Evolutionary conservation across 2,329 filamentous ascomycete species (phyloP).

Genomic region (Pyrenochaeta sp.): DNA sequence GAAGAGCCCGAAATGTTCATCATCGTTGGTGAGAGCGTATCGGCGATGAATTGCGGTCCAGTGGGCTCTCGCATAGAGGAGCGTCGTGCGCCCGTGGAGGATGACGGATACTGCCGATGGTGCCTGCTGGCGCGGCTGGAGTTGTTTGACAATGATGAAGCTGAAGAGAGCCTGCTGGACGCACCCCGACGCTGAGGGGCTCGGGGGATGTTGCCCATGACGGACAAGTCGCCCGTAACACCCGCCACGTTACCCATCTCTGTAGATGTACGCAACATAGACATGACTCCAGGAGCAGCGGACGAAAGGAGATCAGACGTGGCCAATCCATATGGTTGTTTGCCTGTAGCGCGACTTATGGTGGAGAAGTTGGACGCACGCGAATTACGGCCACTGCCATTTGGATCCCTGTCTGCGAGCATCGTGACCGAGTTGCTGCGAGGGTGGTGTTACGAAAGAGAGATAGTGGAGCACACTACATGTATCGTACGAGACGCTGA

Average conservation of each 20-base stretch:
- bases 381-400: constrained; percentile 57
- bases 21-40: constrained; percentile 46
- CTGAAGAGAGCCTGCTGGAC: constrained; percentile 50
- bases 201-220: constrained; percentile 50
- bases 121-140: constrained; percentile 50
- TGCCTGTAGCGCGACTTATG: constrained; percentile 44
- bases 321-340: constrained; percentile 31
- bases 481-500: constrained; percentile 1
- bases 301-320: constrained; percentile 45
- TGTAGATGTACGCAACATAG: constrained; percentile 60
- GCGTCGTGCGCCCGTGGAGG: constrained; percentile 50
- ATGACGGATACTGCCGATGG: constrained; percentile 48
- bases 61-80: constrained; percentile 54
- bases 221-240: constrained; percentile 47
- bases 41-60: constrained; percentile 51
- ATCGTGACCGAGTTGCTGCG: constrained; percentile 44
- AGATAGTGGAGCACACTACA: not conserved
- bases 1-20: constrained; percentile 43
- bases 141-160: constrained; percentile 52
- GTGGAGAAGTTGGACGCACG: constrained; percentile 57
- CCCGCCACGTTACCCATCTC: constrained; percentile 58
- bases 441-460: not conserved
- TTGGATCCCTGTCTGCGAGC: constrained; percentile 56
- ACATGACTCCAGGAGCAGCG: constrained; percentile 52
- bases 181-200: constrained; percentile 41